phyloP scores from a whole-genome alignment of 352 stramenopile species.

The Globisporangium spiculum region DNA sequence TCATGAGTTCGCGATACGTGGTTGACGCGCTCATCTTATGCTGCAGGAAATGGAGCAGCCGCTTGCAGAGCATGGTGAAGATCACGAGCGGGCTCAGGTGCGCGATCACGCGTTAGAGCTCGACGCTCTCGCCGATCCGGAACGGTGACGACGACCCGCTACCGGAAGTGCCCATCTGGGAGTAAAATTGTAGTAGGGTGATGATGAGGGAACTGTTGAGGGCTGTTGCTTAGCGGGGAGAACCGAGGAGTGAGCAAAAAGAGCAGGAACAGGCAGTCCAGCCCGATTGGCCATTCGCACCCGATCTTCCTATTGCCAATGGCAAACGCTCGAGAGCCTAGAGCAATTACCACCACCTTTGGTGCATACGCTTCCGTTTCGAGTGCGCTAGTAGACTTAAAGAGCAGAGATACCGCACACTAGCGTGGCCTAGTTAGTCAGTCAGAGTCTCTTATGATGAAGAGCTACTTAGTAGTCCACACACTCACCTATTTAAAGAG shows the following conservation, averaged over 20 bases:
- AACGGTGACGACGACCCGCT: constrained; percentile 33
- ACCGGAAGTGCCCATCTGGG: not conserved
- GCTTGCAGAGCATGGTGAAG: constrained; percentile 44
- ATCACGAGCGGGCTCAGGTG: constrained; percentile 46
- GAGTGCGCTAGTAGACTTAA: not conserved
- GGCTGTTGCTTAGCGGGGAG: not conserved
- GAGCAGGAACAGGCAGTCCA: too few relatives aligned
- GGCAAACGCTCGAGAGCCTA: too few relatives aligned
- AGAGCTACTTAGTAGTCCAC: too few relatives aligned
- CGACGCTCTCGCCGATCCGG: constrained; percentile 47
- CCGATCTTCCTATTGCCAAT: not conserved
- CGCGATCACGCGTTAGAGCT: constrained; percentile 45
- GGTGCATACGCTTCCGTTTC: not conserved
- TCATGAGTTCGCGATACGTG: constrained; percentile 68
- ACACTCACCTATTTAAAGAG: too few relatives aligned
- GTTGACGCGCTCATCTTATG: constrained; percentile 40
- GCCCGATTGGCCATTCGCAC: too few relatives aligned
- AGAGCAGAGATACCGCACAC: too few relatives aligned
- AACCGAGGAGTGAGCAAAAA: not conserved
- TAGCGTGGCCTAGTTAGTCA: too few relatives aligned
- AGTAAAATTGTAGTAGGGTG: not conserved
- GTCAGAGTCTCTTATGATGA: not conserved
- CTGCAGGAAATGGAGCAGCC: constrained; percentile 35
- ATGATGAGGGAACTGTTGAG: not conserved
- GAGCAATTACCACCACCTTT: not conserved